Conservation (phyloP, 2,329 filamentous ascomycete genomes). For the Alternaria tenuissima region DNA sequence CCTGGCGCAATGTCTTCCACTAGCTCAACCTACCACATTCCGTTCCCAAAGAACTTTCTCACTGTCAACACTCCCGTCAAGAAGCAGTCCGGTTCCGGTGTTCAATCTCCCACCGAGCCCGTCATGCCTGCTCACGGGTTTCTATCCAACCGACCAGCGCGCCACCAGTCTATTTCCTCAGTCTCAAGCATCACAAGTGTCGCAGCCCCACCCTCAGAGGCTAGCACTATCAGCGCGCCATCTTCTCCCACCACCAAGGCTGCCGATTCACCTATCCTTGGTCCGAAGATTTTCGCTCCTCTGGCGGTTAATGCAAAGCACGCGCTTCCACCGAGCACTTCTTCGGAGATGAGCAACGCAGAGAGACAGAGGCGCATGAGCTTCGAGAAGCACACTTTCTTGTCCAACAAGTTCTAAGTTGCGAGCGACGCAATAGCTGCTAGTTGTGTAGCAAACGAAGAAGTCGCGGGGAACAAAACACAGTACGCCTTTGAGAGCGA, state of each 20-base stretch:
- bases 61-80: constrained; percentile 47
- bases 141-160: constrained; percentile 47
- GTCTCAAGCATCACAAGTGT: constrained; percentile 30
- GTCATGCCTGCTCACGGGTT: constrained; percentile 43
- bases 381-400: constrained; percentile 34
- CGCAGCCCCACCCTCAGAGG: constrained; percentile 22
- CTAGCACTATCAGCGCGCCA: constrained; percentile 38
- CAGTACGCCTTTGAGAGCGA: neutral
- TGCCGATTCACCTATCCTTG: constrained; percentile 38
- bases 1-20: constrained; percentile 47
- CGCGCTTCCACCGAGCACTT: constrained; percentile 33
- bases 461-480: neutral
- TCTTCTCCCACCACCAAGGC: constrained; percentile 37
- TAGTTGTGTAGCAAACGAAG: neutral
- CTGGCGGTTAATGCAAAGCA: constrained; percentile 47
- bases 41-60: constrained; percentile 48
- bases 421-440: neutral
- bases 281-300: constrained; percentile 42
- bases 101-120: constrained; percentile 28
- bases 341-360: constrained; percentile 32
- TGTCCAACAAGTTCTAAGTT: constrained; percentile 42
- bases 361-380: constrained; percentile 27
- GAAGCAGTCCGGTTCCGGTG: constrained; percentile 15
- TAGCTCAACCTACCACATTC: constrained; percentile 47
- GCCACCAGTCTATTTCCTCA: constrained; percentile 43